Base-by-base conservation (phyloP, 2,329 filamentous ascomycete genomes). In the Pseudogymnoascus sp. region DNA sequence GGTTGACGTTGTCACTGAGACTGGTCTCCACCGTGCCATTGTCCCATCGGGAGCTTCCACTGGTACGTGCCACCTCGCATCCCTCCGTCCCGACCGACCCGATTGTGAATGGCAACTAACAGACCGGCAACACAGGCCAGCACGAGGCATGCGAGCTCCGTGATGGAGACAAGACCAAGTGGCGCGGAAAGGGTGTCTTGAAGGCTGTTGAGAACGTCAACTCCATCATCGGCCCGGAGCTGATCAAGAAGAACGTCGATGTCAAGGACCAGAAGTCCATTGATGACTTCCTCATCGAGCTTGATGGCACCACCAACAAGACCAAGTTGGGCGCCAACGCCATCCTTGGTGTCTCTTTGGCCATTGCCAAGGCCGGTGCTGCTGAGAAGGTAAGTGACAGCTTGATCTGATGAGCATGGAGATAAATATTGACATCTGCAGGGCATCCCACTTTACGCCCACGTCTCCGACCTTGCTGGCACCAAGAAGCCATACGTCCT, bases 41-140 rank as follows among this genome's bases (percentile, higher is more conserved):
- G 93, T 97, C 68, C 93, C 93, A 74, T 97, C 93, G 70, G 93
- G 93, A 78, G 93, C 93, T 74, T 97, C 93, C 73, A 97, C 93
- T 74, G 92, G 89, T 93, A 78, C 75, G 87, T 83, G 63, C 60
- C 18, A 59, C 60, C 62, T 63, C 62, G 61, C 63, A 63, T 18
- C 34, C 31, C 76, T 65, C 69, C 71, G 66, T 65, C 11, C 31
- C 31, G 31, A 34, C 25, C 25, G 25, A 61, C 14, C 21, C 50
- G 31, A 40, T 34, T 37, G 63, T 60, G 28, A 21, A 38, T 28
- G 65, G 44, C 64, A 28, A 23, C 65, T 65, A 37, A 62, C 69
- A 70, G 63, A 71, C 66, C 44, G 59, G 61, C 63, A 62, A 56
- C 60, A 71, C 72, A 91, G 90, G 91, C 74, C 89, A 93, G 79